Conservation (phyloP, 495 filamentous ascomycete species). For the Annulohypoxylon nitens region DNA sequence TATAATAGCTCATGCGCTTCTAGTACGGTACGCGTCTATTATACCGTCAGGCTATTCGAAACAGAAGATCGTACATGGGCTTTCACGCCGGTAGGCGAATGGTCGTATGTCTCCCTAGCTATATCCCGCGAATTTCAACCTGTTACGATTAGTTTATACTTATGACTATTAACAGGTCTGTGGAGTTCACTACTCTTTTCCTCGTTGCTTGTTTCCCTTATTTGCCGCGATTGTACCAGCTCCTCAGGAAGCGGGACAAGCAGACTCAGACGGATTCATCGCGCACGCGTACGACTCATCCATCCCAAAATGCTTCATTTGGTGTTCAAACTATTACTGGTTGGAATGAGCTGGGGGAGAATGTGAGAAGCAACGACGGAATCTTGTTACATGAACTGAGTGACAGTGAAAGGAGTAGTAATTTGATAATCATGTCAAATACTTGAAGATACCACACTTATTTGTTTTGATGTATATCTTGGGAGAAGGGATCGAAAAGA, state of each 20-base stretch:
- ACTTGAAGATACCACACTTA: not conserved
- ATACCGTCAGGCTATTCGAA: conserved; percentile 8
- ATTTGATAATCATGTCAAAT: not conserved
- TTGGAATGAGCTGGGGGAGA: not conserved
- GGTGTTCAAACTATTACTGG: not conserved
- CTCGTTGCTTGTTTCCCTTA: conserved; percentile 30
- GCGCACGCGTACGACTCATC: not conserved
- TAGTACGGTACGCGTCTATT: conserved; percentile 31
- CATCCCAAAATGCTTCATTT: not conserved
- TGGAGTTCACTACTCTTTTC: conserved; percentile 33
- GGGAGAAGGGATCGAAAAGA: too few relatives aligned
- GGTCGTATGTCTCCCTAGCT: conserved; percentile 25
- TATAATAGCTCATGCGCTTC: conserved; percentile 34
- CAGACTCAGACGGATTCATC: not conserved
- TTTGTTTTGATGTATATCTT: too few relatives aligned
- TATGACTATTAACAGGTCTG: conserved; percentile 2
- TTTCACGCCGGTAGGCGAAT: conserved; percentile 28
- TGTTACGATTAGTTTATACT: not conserved
- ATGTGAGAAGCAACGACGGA: not conserved
- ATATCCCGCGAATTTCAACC: too few relatives aligned
- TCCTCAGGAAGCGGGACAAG: not conserved
- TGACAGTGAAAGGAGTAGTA: not conserved
- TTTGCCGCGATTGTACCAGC: not conserved
- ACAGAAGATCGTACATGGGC: conserved; percentile 31
- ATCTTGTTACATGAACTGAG: not conserved